A percentile compares a stretch with the other conserved stretches of the same genome.
phyloP scores from a whole-genome alignment of 768 basidiomycete species.

The Rhodotorula babjevae region DNA sequence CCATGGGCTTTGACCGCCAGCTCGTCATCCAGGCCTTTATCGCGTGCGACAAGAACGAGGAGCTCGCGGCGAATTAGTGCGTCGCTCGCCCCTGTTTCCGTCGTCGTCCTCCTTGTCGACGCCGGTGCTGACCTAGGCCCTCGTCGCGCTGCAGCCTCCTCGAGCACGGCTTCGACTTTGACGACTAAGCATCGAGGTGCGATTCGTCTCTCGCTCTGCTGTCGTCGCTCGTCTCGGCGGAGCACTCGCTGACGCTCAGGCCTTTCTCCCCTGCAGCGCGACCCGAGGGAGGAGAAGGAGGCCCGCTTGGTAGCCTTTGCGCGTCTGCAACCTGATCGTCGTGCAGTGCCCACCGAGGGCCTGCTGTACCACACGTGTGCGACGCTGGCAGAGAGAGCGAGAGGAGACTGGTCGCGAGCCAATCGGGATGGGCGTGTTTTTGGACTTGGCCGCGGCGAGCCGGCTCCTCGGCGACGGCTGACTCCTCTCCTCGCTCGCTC shows the following conservation, averaged over 20 bases:
- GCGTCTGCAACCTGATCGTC: neutral
- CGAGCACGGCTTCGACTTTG: slow-evolving; percentile 31
- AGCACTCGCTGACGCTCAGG: neutral
- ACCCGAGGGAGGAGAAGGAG: neutral
- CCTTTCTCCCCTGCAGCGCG: too few species aligned
- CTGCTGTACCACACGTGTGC: too few species aligned
- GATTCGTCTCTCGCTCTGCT: neutral
- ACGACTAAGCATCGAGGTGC: slow-evolving; percentile 5
- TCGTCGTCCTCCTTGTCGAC: too few species aligned
- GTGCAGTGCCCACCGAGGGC: neutral
- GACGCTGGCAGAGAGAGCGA: too few species aligned
- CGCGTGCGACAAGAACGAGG: slow-evolving; percentile 94
- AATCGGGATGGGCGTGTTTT: neutral
- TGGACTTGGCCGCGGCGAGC: too few species aligned
- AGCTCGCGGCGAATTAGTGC: slow-evolving; percentile 80
- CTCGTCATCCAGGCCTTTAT: slow-evolving; percentile 84
- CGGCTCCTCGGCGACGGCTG: neutral
- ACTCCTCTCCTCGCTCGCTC: neutral
- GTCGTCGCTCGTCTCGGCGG: too few species aligned
- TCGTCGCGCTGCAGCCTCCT: slow-evolving; percentile 5
- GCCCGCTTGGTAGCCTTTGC: neutral
- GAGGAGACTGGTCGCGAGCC: neutral
- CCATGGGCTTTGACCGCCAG: slow-evolving; percentile 77
- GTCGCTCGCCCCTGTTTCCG: neutral
- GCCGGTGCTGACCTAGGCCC: too few species aligned